These are phyloP conservation scores for Dendrobium chrysotoxum DNA, from an alignment of 106 monocot species.

Conservation along the genomic window DNA sequence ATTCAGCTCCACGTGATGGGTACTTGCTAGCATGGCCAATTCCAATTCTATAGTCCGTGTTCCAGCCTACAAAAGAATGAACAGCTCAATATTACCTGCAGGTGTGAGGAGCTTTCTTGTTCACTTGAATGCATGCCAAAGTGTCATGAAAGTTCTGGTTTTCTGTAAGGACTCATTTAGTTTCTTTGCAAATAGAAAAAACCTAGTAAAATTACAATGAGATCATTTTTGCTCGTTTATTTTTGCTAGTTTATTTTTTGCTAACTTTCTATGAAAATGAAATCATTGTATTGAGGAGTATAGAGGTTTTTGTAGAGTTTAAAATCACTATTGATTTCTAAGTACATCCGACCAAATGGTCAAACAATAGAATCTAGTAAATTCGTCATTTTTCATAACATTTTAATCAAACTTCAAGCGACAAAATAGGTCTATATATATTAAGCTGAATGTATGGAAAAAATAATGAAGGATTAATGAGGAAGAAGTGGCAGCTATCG, in stretches of 20 bases:
- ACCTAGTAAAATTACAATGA: neutral
- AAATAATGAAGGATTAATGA: no score
- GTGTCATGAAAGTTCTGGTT: neutral
- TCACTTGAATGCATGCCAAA: neutral
- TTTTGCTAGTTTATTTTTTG: neutral
- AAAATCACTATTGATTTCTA: neutral
- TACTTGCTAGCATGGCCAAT: conserved; percentile 69
- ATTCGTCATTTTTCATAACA: neutral
- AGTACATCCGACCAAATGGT: neutral
- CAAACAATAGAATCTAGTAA: neutral
- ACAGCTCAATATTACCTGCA: neutral
- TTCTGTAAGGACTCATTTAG: neutral
- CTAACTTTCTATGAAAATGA: neutral
- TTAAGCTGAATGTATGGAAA: no score
- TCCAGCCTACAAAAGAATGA: conserved; percentile 57
- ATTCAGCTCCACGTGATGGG: conserved; percentile 86
- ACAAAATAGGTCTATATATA: neutral
- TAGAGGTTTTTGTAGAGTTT: neutral
- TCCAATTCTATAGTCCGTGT: conserved; percentile 80
- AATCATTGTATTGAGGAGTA: neutral
- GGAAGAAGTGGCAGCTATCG: neutral
- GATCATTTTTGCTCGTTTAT: neutral
- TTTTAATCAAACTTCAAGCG: neutral
- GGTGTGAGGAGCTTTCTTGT: neutral
- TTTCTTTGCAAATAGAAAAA: neutral